Evolutionary conservation across 2,329 filamentous ascomycete genomes (phyloP).

Genomic region (Trichoderma koningii): DNA sequence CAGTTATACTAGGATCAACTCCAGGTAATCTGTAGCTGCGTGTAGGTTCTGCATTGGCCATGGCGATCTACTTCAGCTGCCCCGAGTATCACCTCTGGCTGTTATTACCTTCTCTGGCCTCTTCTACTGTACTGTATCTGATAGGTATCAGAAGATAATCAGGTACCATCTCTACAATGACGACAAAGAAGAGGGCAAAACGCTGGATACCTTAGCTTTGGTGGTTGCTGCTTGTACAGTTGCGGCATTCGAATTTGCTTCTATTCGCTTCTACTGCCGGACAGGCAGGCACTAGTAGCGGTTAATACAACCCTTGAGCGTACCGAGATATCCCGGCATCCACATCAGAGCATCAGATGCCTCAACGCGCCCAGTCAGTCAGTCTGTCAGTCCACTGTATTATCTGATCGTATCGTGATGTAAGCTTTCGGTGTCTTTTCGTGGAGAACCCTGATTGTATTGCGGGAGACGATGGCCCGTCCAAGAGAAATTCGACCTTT

Average conservation of each 20-base stretch:
- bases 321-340: conserved; percentile 3
- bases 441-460: neutral
- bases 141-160: no score
- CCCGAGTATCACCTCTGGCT: no score
- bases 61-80: no score
- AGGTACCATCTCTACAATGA: no score
- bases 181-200: no score
- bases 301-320: neutral
- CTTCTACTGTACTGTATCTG: no score
- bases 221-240: no score
- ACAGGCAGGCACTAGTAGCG: neutral
- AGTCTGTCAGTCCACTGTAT: neutral
- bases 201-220: no score
- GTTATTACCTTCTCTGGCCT: no score
- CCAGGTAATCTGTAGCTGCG: no score
- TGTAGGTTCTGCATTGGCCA: no score
- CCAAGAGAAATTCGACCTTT: neutral
- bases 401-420: conserved; percentile 5
- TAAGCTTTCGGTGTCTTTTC: neutral
- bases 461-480: neutral
- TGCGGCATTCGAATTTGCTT: neutral
- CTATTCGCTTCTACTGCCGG: neutral
- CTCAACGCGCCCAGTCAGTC: neutral
- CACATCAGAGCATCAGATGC: neutral
- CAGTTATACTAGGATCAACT: no score